Evolutionary conservation across 306 rosid species (phyloP).

Genomic region (Trifolium pratense): DNA sequence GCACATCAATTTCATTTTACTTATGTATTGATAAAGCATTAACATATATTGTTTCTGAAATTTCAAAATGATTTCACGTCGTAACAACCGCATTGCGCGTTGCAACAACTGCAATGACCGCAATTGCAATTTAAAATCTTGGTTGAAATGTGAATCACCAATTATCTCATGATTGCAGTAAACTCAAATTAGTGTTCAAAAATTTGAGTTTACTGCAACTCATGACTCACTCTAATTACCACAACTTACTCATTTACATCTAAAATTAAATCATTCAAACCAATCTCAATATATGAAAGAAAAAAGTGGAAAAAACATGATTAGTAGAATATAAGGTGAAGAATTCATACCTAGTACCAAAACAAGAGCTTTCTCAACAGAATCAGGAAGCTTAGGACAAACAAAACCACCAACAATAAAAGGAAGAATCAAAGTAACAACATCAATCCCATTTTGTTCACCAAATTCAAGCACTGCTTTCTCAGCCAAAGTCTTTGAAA

Average conservation of each 20-base stretch:
- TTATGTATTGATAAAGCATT: no score
- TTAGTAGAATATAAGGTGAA: not conserved
- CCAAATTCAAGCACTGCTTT: constrained; percentile 48
- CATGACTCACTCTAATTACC: not conserved
- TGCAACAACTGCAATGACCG: no score
- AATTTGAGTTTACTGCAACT: no score
- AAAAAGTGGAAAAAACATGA: not conserved
- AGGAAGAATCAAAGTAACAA: constrained; percentile 57
- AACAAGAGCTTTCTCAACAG: constrained; percentile 44
- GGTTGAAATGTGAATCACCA: not conserved
- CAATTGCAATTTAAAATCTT: no score
- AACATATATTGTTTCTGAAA: no score
- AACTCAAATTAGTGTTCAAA: not conserved
- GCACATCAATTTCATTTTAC: constrained; percentile 21
- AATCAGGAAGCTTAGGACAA: constrained; percentile 59
- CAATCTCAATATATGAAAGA: not conserved
- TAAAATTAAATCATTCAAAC: not conserved
- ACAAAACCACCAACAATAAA: constrained; percentile 62
- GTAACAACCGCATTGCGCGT: no score
- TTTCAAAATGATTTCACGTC: no score
- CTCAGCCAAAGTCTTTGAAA: constrained; percentile 66
- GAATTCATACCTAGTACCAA: constrained; percentile 48
- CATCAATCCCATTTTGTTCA: constrained; percentile 56
- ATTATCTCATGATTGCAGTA: not conserved
- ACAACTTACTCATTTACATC: not conserved